Evolutionary conservation across 176 grass and related monocot species (phyloP), one percentile per base, ranked within the genome.

Genomic region (Triticum dicoccoides): DNA sequence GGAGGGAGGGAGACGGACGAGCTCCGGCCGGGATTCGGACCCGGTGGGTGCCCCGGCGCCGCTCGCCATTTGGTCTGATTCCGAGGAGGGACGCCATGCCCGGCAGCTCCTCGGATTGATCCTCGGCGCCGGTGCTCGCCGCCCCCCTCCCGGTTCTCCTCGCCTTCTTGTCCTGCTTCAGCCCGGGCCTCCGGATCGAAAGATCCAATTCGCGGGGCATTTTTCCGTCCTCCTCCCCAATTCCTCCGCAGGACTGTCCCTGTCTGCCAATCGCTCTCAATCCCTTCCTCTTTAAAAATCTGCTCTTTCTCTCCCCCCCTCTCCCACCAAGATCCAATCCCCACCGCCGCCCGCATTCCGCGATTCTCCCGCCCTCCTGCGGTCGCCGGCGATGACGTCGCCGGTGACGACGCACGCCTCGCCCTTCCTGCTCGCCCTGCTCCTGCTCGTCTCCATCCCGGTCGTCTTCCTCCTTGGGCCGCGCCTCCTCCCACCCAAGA

Each of bases 401-500:
- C 72, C 90, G 71, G 79, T 85, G 73, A 82, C 88, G 41, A 21
- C 84, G 41, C 76, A 85, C 78, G 44, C 86, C 70, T 95, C 91
- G 27, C 93, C 96, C 45, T 91, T 98, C 54, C 42, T 94, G 58
- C 87, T 98, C 18, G 94, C 90, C 2, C 41, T 92, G 39, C 78
- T 94, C 23, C 86, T 98, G 30, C 84, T 98, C 63, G 3, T 96
- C 61, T 94, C 93, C 52, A 90, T 96, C 47, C 91, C 93, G 11
- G 44, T 88, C 52, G 69, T 98, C 81, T 98, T 92, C 88, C 58
- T 94, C 79, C 86, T 98, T 33, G 93, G 56, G 9, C 93, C 93
- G 32, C 91, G 96, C 68, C 89, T 98, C 34, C 86, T 96, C 47
- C 86, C 90, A 2, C 92, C 96, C 11, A 96, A 92, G 89, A 96